Percentiles rank a stretch among this genome's conserved stretches.
phyloP scores from a whole-genome alignment of 75 land plant species.

The Gnetum montanum region DNA sequence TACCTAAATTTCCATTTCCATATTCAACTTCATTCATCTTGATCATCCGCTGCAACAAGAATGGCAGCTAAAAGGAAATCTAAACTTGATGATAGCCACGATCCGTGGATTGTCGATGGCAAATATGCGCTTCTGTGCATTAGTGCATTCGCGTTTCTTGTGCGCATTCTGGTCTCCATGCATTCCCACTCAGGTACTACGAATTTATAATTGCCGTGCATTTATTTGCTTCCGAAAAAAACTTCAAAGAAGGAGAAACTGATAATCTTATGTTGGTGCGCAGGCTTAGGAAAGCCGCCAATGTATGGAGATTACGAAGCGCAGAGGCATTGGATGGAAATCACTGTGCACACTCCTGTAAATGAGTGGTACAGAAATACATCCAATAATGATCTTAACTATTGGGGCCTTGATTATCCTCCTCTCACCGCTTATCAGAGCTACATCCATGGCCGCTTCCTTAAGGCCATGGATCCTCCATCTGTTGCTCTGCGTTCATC shows the following conservation, averaged over 20 bases:
- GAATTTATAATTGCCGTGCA: no score
- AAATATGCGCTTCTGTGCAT: not conserved
- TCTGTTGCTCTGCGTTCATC: constrained; percentile 68
- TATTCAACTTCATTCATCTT: no score
- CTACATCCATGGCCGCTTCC: constrained; percentile 44
- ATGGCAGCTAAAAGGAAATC: no score
- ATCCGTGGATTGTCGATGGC: not conserved
- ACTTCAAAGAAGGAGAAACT: no score
- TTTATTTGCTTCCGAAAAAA: no score
- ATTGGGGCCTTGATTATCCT: constrained; percentile 98
- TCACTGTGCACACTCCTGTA: constrained; percentile 67
- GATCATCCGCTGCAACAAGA: no score
- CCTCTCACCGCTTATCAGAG: constrained; percentile 98
- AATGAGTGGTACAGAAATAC: constrained; percentile 79
- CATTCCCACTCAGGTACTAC: constrained; percentile 68
- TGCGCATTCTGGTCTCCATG: constrained; percentile 53
- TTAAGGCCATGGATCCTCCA: constrained; percentile 40
- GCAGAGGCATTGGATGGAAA: constrained; percentile 99
- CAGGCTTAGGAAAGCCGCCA: constrained; percentile 69
- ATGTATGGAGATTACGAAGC: constrained; percentile 96
- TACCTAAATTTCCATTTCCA: no score
- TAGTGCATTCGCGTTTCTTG: constrained; percentile 43
- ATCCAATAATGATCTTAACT: constrained; percentile 63
- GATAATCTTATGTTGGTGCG: no score
- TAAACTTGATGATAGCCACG: no score